phyloP scores from a whole-genome alignment of 371 early-diverging fungal species.

The Synchytrium microbalum region DNA sequence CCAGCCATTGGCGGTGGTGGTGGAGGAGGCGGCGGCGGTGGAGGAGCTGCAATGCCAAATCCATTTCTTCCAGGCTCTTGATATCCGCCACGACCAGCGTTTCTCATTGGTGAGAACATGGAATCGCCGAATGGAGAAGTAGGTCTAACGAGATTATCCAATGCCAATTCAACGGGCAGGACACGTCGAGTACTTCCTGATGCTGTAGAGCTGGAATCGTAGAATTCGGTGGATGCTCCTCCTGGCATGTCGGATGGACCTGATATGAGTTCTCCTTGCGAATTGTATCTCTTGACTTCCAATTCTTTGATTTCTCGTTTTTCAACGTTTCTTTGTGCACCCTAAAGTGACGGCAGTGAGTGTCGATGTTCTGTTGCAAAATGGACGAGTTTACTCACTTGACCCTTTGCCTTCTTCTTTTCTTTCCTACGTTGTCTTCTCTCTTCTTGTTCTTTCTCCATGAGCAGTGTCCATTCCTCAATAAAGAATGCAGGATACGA shows the following conservation, averaged over 20 bases:
- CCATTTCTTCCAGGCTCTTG: neutral
- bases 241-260: neutral
- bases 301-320: conserved; percentile 9
- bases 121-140: neutral
- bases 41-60: neutral
- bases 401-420: conserved; percentile 16
- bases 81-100: neutral
- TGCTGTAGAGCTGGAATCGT: neutral
- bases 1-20: conserved; percentile 19
- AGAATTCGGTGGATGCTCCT: too few species aligned
- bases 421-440: conserved; percentile 14
- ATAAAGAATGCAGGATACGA: conserved; percentile 43
- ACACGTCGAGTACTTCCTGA: neutral
- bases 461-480: conserved; percentile 37
- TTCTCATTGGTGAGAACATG: neutral
- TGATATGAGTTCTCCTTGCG: conserved; percentile 19
- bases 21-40: conserved; percentile 22
- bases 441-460: conserved; percentile 32
- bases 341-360: neutral
- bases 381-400: conserved; percentile 1
- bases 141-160: neutral
- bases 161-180: neutral
- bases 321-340: neutral
- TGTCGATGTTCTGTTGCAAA: too few species aligned
- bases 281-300: conserved; percentile 24